These are phyloP conservation scores for Coemansia asiatica DNA, from an alignment of 192 early-diverging fungal species.

Conservation along the genomic window DNA sequence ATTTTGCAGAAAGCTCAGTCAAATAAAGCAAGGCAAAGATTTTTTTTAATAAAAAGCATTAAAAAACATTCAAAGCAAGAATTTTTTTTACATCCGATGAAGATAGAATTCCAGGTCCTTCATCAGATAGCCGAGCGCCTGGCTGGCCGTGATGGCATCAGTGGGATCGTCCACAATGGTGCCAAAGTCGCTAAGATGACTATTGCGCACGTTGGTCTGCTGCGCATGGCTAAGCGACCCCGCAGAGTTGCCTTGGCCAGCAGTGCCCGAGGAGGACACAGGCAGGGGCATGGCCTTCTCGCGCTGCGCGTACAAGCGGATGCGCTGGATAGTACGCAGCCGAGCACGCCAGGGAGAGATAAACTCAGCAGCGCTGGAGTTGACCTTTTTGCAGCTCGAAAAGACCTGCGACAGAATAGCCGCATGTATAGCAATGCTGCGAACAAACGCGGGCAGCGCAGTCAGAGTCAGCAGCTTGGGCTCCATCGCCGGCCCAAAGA, in stretches of 20 bases:
- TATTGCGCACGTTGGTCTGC: not conserved
- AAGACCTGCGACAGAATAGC: conserved; percentile 91
- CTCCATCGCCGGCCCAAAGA: conserved; percentile 75
- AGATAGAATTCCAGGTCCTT: conserved; percentile 31
- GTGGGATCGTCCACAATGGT: conserved; percentile 26
- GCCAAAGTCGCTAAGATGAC: conserved; percentile 25
- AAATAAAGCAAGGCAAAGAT: not conserved
- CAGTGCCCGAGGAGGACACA: not conserved
- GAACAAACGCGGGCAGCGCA: conserved; percentile 76
- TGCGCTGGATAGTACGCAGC: conserved; percentile 86
- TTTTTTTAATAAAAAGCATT: not conserved
- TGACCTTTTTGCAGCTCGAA: conserved; percentile 61
- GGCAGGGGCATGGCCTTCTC: conserved; percentile 20
- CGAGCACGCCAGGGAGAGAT: conserved; percentile 88
- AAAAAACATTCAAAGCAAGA: not conserved
- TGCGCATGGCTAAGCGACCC: too few species aligned
- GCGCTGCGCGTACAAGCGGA: conserved; percentile 42
- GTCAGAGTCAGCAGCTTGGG: conserved; percentile 80
- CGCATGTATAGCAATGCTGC: conserved; percentile 81
- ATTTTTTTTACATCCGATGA: not conserved
- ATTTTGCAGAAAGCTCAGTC: not conserved
- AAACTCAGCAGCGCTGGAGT: conserved; percentile 61
- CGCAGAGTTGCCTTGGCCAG: not conserved
- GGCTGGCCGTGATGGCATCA: conserved; percentile 27
- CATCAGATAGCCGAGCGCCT: conserved; percentile 46